A percentile compares a stretch with the other conserved stretches of the same genome.
These are phyloP conservation scores for Monilinia aucupariae DNA, from an alignment of 2,329 filamentous ascomycete species.

Conservation along the genomic window DNA sequence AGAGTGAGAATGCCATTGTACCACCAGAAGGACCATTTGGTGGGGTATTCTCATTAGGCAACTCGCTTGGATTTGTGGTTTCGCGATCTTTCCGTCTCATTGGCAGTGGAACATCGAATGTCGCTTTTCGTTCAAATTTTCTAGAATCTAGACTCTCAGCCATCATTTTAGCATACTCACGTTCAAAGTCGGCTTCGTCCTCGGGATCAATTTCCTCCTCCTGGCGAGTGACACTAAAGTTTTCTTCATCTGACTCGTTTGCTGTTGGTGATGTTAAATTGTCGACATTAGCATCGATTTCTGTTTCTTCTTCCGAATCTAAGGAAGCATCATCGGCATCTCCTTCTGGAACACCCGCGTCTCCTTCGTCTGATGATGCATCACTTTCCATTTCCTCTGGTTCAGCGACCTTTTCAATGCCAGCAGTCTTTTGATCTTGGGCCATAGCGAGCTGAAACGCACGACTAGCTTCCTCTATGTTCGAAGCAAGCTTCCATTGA, in stretches of 20 bases:
- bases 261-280: constrained; percentile 47
- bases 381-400: constrained; percentile 67
- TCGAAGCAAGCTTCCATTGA: constrained; percentile 83
- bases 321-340: constrained; percentile 45
- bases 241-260: constrained; percentile 71
- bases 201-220: constrained; percentile 89
- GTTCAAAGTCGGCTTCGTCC: constrained; percentile 93
- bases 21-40: constrained; percentile 36
- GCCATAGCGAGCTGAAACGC: constrained; percentile 83
- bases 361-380: constrained; percentile 64
- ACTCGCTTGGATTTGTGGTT: constrained; percentile 35
- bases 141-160: constrained; percentile 91
- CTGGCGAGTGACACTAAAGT: constrained; percentile 84
- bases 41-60: constrained; percentile 40
- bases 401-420: constrained; percentile 63
- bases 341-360: constrained; percentile 51
- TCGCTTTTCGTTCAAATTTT: constrained; percentile 89
- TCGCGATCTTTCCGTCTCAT: constrained; percentile 71
- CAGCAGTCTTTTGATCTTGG: constrained; percentile 79
- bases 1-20: constrained; percentile 94
- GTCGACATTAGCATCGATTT: constrained; percentile 46
- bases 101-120: constrained; percentile 96
- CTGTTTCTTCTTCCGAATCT: constrained; percentile 48
- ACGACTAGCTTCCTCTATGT: constrained; percentile 74
- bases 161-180: constrained; percentile 98